Base-by-base conservation (phyloP, 2,329 filamentous ascomycete genomes). In the Talaromyces islandicus region DNA sequence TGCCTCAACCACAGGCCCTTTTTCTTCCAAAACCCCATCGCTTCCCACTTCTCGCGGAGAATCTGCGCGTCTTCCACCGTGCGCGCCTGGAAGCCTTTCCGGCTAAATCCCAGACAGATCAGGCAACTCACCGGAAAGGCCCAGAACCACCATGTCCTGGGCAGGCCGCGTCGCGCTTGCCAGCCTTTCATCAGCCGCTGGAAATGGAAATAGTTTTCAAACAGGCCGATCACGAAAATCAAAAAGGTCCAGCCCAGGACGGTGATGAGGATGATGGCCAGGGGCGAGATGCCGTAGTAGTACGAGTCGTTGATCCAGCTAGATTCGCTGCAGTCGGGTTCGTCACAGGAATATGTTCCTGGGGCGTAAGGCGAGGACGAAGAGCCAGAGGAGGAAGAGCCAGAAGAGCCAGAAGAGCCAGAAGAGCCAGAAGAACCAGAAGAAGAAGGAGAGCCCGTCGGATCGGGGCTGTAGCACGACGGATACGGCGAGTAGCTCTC, bases 181-280 rank as follows among this genome's bases (percentile, higher is more conserved):
- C 70, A 72, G 54, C 70, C 70, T 3, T 65, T 70, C 69, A 71
- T 71, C 24, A 72, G 63, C 4, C 70, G 68, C 53, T 69, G 68
- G 62, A 72, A 72, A 19, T 69, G 68, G 5, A 72, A 54, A 60
- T 68, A 72, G 46, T 64, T 66, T 55, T 72, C 70, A 27, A 72
- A 59, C 43, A 72, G 65, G 27, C 70, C 70, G 3, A 64, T 52
- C 29, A 72, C 62, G 55, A 72, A 63, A 30, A 63, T 64, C 0
- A 72, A 35, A 10, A 64, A 68, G 12, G 70, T 62, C 70, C 69
- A 72, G 48, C 68, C 68, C 0, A 72, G 43, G 5, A 63, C 24
- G n/a, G 29, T 46, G 50, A 69, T 68, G 12, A 72, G 57, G 6
- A 65, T 62, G 19, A 72, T 60, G 27, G 65, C 70, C 7, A 71